Percentiles rank a stretch among this genome's conserved stretches.
Conservation (phyloP, 495 filamentous ascomycete genomes). For the Darksidea phi region DNA sequence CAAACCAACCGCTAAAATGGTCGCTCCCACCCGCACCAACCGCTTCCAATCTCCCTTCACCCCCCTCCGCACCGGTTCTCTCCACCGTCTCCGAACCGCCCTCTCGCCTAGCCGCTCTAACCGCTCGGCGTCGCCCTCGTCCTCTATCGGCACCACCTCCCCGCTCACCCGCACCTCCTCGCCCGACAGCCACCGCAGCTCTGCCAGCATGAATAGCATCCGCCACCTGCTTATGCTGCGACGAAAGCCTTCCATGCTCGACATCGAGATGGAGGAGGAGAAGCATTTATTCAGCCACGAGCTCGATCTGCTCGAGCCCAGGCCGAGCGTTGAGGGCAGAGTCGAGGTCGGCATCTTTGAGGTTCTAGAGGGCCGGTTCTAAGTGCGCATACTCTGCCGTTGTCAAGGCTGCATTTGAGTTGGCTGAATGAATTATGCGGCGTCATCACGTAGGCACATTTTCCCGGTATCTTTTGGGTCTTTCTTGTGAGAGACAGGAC, state of each 20-base stretch:
- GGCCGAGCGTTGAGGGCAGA: conserved; percentile 34
- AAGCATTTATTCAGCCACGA: conserved; percentile 35
- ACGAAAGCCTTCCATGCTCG: conserved; percentile 38
- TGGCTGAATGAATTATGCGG: too few relatives aligned
- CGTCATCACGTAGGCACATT: too few relatives aligned
- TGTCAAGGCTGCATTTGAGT: too few relatives aligned
- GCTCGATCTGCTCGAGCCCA: conserved; percentile 42
- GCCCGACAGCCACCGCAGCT: conserved; percentile 31
- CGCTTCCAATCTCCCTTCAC: conserved; percentile 37
- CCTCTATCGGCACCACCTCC: conserved; percentile 31
- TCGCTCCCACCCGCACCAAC: conserved; percentile 29
- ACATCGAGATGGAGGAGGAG: conserved; percentile 44
- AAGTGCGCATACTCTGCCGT: too few relatives aligned
- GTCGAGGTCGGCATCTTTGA: conserved; percentile 40
- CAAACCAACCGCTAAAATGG: conserved; percentile 18
- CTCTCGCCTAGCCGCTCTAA: conserved; percentile 33
- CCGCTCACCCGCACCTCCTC: conserved; percentile 35
- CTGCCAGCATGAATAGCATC: conserved; percentile 25
- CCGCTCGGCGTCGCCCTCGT: conserved; percentile 24
- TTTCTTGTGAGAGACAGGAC: too few relatives aligned
- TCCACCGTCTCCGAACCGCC: conserved; percentile 41
- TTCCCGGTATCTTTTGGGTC: too few relatives aligned
- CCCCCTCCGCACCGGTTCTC: conserved; percentile 37
- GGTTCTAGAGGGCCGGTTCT: conserved; percentile 38
- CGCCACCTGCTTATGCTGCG: conserved; percentile 31